These are phyloP conservation scores for Claviceps fusiformis DNA, from an alignment of 2,329 filamentous ascomycete genomes.

Conservation along the genomic window DNA sequence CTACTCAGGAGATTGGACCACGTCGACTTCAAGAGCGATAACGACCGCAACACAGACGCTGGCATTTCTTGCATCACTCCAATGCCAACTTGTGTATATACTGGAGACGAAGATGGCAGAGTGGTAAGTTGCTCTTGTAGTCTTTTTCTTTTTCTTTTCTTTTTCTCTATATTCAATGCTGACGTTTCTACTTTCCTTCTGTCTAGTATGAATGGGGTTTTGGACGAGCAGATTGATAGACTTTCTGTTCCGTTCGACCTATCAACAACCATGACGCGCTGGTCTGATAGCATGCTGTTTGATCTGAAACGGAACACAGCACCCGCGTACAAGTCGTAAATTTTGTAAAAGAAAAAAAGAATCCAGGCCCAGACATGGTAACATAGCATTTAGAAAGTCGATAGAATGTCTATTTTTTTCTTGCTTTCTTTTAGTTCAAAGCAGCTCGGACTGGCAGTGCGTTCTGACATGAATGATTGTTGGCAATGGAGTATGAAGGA, in stretches of 20 bases:
- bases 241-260: slow-evolving; percentile 13
- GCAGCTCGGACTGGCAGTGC: neutral
- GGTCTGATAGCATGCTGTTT: neutral
- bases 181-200: neutral
- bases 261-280: neutral
- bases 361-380: neutral
- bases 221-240: slow-evolving; percentile 42
- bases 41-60: slow-evolving; percentile 42
- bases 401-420: neutral
- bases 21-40: slow-evolving; percentile 51
- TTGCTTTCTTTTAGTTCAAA: neutral
- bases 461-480: neutral
- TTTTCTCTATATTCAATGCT: neutral
- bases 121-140: slow-evolving; percentile 42
- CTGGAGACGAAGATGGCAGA: slow-evolving; percentile 82
- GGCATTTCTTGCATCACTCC: slow-evolving; percentile 79
- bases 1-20: slow-evolving; percentile 75
- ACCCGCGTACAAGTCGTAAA: neutral
- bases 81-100: slow-evolving; percentile 74
- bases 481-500: no score
- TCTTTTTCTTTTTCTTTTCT: neutral
- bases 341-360: neutral
- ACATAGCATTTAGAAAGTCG: neutral
- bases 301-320: neutral
- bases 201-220: slow-evolving; percentile 50